These are phyloP conservation scores for Leccinum boreale DNA, from an alignment of 768 basidiomycete genomes.

Conservation along the genomic window DNA sequence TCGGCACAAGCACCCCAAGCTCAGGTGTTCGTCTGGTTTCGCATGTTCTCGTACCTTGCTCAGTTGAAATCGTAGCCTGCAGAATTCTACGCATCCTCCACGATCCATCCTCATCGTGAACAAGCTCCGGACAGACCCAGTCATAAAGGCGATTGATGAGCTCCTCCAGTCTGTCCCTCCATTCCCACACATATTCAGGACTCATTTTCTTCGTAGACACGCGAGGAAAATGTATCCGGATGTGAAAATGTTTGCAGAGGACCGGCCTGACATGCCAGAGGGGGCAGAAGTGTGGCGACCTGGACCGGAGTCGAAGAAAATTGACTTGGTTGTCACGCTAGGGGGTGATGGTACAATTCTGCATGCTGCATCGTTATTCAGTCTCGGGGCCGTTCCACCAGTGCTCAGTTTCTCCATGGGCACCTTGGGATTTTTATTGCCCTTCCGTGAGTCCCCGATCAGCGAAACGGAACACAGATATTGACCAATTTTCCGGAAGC, in stretches of 20 bases:
- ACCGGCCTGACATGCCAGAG: slow-evolving; percentile 61
- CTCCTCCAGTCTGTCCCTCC: slow-evolving; percentile 56
- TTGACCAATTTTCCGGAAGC: slow-evolving; percentile 5
- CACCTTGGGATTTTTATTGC: slow-evolving; percentile 88
- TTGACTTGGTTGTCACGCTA: slow-evolving; percentile 86
- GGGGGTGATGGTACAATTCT: slow-evolving; percentile 96
- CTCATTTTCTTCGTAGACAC: slow-evolving; percentile 40
- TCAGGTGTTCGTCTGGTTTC: slow-evolving; percentile 21
- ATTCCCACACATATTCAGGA: neutral
- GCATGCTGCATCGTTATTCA: slow-evolving; percentile 89
- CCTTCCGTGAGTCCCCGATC: slow-evolving; percentile 68
- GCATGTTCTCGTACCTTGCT: slow-evolving; percentile 13
- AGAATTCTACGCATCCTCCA: slow-evolving; percentile 37
- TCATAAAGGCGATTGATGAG: slow-evolving; percentile 71
- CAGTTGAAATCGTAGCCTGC: slow-evolving; percentile 26
- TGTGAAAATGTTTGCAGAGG: slow-evolving; percentile 64
- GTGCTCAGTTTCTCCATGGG: slow-evolving; percentile 69
- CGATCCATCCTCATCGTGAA: slow-evolving; percentile 75
- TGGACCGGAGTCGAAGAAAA: slow-evolving; percentile 54
- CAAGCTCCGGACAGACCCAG: slow-evolving; percentile 74
- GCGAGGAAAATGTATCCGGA: slow-evolving; percentile 55
- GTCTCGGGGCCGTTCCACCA: slow-evolving; percentile 86
- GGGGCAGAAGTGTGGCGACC: slow-evolving; percentile 61
- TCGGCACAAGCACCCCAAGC: slow-evolving; percentile 2
- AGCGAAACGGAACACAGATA: neutral